A percentile compares a stretch with the other conserved stretches of the same genome.
phyloP scores from a whole-genome alignment of 306 rosid genomes.

The Corylus heterophylla region DNA sequence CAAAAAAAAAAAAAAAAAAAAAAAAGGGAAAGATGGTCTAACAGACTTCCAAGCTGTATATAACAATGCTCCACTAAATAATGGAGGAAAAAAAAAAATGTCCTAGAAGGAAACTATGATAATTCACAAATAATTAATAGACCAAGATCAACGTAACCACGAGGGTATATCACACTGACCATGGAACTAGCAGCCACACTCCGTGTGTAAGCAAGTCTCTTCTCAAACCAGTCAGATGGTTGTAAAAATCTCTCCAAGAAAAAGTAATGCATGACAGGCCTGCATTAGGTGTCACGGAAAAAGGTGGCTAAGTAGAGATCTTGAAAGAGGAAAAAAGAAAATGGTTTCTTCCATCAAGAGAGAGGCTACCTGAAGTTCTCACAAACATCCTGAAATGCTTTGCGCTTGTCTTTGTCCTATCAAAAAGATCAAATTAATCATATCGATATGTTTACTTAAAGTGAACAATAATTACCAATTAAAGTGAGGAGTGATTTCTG shows the following conservation, averaged over 20 bases:
- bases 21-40: background rate
- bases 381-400: slow-evolving; percentile 77
- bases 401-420: slow-evolving; percentile 94
- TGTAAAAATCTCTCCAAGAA: slow-evolving; percentile 92
- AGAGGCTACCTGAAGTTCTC: slow-evolving; percentile 48
- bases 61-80: background rate
- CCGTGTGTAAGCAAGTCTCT: slow-evolving; percentile 85
- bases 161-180: slow-evolving; percentile 51
- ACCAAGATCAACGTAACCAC: background rate
- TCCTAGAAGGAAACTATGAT: background rate
- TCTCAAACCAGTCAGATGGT: slow-evolving; percentile 95
- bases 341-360: slow-evolving; percentile 12
- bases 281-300: slow-evolving; percentile 35
- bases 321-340: slow-evolving; percentile 13
- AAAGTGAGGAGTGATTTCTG: background rate
- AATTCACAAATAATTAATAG: background rate
- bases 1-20: background rate
- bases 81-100: background rate
- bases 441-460: background rate
- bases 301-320: slow-evolving; percentile 18
- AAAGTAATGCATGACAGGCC: slow-evolving; percentile 96
- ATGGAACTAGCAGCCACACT: slow-evolving; percentile 97
- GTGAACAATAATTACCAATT: background rate
- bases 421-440: slow-evolving; percentile 14
- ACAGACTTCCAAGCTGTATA: background rate